Evolutionary conservation across 2,329 filamentous ascomycete genomes (phyloP).

Genomic region (Hymenoscyphus infarciens): DNA sequence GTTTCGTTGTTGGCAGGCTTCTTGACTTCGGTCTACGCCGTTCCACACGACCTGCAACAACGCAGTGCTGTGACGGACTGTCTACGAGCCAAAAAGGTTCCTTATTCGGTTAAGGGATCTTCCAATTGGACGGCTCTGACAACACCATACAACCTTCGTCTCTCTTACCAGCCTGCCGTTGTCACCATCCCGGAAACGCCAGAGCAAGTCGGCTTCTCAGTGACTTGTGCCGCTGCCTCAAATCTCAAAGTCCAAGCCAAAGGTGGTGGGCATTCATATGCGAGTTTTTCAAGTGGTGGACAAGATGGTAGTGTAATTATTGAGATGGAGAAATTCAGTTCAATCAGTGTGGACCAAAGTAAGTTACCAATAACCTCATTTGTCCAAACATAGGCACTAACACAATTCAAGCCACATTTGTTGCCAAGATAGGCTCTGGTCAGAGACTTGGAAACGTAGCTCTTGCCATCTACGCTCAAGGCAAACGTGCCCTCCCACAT

Average conservation of each 20-base stretch:
- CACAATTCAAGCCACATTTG: constrained; percentile 5
- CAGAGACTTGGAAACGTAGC: constrained; percentile 44
- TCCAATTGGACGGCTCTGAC: constrained; percentile 18
- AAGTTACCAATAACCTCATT: constrained; percentile 4
- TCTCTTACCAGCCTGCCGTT: constrained; percentile 22
- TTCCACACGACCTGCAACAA: not conserved
- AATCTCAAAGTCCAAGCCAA: constrained; percentile 48
- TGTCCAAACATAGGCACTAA: not conserved
- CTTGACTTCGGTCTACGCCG: not conserved
- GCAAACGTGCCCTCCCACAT: constrained; percentile 40
- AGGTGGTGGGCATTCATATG: constrained; percentile 55
- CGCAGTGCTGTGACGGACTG: constrained; percentile 15
- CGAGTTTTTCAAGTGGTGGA: constrained; percentile 45
- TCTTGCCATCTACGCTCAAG: constrained; percentile 35
- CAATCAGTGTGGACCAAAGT: constrained; percentile 47
- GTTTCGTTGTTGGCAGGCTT: not conserved
- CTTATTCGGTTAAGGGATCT: constrained; percentile 16
- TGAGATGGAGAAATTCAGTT: constrained; percentile 50
- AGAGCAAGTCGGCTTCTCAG: constrained; percentile 40
- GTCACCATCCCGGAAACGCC: constrained; percentile 31
- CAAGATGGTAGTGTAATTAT: constrained; percentile 50
- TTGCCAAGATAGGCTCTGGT: constrained; percentile 32
- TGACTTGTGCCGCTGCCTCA: constrained; percentile 43
- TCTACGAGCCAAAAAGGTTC: constrained; percentile 15
- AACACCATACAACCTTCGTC: constrained; percentile 28